Percentiles rank a stretch among this genome's conserved stretches.
phyloP scores from a whole-genome alignment of 1,284 basidiomycete species.

The Malassezia dermatis region DNA sequence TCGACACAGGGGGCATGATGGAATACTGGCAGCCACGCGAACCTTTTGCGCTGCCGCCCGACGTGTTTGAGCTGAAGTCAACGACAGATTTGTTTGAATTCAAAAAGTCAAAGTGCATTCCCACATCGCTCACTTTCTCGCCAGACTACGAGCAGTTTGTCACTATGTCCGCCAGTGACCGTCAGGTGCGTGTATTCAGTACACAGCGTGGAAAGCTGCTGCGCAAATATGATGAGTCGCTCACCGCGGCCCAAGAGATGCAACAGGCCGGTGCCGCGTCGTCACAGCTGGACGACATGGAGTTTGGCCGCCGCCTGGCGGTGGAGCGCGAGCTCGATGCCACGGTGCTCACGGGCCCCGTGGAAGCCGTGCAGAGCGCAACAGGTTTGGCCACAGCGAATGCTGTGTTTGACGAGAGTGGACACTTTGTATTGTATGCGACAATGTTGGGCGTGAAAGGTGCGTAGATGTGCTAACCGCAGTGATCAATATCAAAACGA shows the following conservation, averaged over 20 bases:
- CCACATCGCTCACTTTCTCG: slow-evolving; percentile 80
- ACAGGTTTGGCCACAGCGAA: slow-evolving; percentile 47
- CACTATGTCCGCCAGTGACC: slow-evolving; percentile 80
- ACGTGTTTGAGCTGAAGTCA: slow-evolving; percentile 81
- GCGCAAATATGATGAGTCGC: slow-evolving; percentile 86
- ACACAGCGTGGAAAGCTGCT: slow-evolving; percentile 81
- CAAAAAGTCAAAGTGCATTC: slow-evolving; percentile 79
- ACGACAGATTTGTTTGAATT: slow-evolving; percentile 93
- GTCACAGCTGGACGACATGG: slow-evolving; percentile 94
- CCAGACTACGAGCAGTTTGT: slow-evolving; percentile 78
- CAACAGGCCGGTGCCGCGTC: slow-evolving; percentile 62
- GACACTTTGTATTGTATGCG: slow-evolving; percentile 83
- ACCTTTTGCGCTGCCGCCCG: slow-evolving; percentile 61
- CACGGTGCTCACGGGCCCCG: slow-evolving; percentile 50
- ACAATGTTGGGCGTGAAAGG: slow-evolving; percentile 91
- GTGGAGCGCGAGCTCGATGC: slow-evolving; percentile 81
- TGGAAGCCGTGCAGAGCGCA: slow-evolving; percentile 50
- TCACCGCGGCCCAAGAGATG: slow-evolving; percentile 88
- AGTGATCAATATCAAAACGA: slow-evolving; percentile 91
- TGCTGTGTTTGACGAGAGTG: slow-evolving; percentile 91
- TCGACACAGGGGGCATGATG: slow-evolving; percentile 85
- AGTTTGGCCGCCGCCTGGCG: slow-evolving; percentile 90
- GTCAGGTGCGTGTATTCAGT: slow-evolving; percentile 84
- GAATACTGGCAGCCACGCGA: slow-evolving; percentile 93
- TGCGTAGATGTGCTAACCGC: slow-evolving; percentile 41